Base-by-base conservation (phyloP, 495 filamentous ascomycete genomes). In the Clohesyomyces aquaticus region DNA sequence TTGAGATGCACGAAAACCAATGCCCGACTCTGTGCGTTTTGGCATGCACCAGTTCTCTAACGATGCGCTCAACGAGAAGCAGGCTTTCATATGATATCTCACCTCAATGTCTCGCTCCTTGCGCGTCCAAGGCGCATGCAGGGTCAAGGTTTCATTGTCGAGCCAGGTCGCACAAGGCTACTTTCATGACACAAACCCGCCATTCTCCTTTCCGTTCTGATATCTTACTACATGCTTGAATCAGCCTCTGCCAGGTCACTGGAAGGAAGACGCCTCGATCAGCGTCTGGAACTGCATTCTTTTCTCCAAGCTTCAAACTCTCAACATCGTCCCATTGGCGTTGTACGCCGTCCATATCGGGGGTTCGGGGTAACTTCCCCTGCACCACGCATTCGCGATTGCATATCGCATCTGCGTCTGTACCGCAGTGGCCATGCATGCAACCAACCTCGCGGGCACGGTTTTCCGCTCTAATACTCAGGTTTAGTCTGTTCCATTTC, bases 361-460 rank as follows among this genome's bases (percentile, higher is more conserved):
- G n/a, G n/a, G n/a, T 19, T 48, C 21, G 4, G 52, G 32, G 6
- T 16, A 10, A 12, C 21, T 27, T 18, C 48, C 63, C 63, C 58
- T 67, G 63, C 58, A 61, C 42, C 38, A 46, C 45, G 57, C 63
- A 65, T 65, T 14, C 18, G 28, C 29, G 14, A 6, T 23, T 38
- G 46, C 48, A 57, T 42, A 21, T n/a, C 23, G 11, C 59, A 14
- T 53, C 19, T 61, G 47, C 49, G 56, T 51, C 43, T 27, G 63
- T 57, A 61, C 61, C 56, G 49, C 57, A 56, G 61, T 57, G 63
- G 56, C 50, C 42, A 61, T 57, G 63, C 57, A 61, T 55, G 14
- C 23, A 3, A 25, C 50, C 38, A 22, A 38, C n/a, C 35, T 45
- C 4, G 29, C 27, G 46, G 27, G 6, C 41, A 41, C n/a, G n/a